Percentiles rank a stretch among this genome's conserved stretches.
phyloP scores from a whole-genome alignment of 371 early-diverging fungal species.

The Fennellomyces sp. region DNA sequence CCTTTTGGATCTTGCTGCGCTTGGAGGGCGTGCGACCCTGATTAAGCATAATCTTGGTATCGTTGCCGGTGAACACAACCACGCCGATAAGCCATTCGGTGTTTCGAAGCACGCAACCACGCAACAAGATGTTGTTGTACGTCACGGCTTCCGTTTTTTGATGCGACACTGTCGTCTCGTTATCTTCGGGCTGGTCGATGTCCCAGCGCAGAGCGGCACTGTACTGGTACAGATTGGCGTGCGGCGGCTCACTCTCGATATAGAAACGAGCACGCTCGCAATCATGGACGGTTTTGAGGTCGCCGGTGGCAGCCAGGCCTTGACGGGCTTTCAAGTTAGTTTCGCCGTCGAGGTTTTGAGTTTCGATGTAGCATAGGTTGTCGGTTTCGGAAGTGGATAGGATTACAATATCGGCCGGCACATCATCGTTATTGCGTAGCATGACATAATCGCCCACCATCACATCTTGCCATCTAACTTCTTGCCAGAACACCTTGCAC shows the following conservation, averaged over 20 bases:
- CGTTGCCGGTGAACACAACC: conserved; percentile 84
- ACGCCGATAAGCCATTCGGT: conserved; percentile 86
- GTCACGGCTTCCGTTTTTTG: conserved; percentile 49
- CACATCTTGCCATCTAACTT: conserved; percentile 79
- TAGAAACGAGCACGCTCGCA: conserved; percentile 61
- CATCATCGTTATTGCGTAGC: conserved; percentile 84
- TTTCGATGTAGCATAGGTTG: conserved; percentile 77
- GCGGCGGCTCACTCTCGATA: conserved; percentile 84
- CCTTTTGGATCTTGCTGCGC: conserved; percentile 90
- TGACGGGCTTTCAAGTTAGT: conserved; percentile 77
- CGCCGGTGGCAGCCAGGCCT: conserved; percentile 40
- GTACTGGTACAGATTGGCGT: conserved; percentile 76
- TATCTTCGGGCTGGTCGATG: conserved; percentile 29
- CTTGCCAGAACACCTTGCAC: conserved; percentile 39
- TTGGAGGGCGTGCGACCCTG: conserved; percentile 92
- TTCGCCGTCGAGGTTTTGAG: conserved; percentile 88
- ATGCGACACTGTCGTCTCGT: conserved; percentile 33
- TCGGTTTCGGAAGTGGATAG: conserved; percentile 68
- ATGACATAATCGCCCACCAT: conserved; percentile 92
- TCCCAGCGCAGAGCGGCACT: conserved; percentile 67
- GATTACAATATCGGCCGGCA: conserved; percentile 89
- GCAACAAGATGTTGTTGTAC: conserved; percentile 78
- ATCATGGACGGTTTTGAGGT: conserved; percentile 45
- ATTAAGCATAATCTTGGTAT: conserved; percentile 93
- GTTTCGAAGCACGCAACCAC: conserved; percentile 92